A percentile compares a stretch with the other conserved stretches of the same genome.
phyloP scores from a whole-genome alignment of 768 basidiomycete genomes.

The Crepidotus variabilis region DNA sequence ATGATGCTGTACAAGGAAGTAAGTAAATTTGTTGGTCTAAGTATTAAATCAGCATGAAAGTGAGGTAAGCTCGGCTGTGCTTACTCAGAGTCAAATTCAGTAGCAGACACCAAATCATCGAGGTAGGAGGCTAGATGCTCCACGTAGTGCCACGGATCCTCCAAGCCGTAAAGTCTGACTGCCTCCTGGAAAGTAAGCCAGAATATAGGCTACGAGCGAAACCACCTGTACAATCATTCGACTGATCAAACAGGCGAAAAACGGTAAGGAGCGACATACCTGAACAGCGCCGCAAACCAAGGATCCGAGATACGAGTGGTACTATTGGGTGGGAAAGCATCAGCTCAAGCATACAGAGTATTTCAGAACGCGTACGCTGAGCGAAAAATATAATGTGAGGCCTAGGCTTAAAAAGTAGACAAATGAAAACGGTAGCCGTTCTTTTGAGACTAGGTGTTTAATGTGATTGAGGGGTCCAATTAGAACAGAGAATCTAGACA shows the following conservation, averaged over 20 bases:
- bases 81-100: too few relatives aligned
- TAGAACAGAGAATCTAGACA: constrained; percentile 70
- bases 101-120: constrained; percentile 36
- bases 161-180: constrained; percentile 78
- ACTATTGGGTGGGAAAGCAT: constrained; percentile 36
- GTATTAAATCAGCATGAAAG: too few relatives aligned
- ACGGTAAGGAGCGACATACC: constrained; percentile 24
- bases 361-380: constrained; percentile 61
- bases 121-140: constrained; percentile 80
- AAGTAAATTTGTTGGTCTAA: too few relatives aligned
- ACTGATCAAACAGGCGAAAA: too few relatives aligned
- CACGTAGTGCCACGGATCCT: constrained; percentile 74
- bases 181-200: constrained; percentile 95
- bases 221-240: constrained; percentile 46
- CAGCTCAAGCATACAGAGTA: background rate
- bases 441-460: constrained; percentile 80
- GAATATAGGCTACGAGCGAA: constrained; percentile 82
- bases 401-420: constrained; percentile 83
- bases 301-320: constrained; percentile 83
- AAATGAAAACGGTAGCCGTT: constrained; percentile 79
- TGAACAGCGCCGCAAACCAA: constrained; percentile 80
- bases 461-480: constrained; percentile 89
- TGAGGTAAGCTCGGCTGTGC: too few relatives aligned
- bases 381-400: constrained; percentile 87
- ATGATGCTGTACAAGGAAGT: too few relatives aligned